phyloP scores from a whole-genome alignment of 2,329 filamentous ascomycete species.

The Exutisphaerella laricina region DNA sequence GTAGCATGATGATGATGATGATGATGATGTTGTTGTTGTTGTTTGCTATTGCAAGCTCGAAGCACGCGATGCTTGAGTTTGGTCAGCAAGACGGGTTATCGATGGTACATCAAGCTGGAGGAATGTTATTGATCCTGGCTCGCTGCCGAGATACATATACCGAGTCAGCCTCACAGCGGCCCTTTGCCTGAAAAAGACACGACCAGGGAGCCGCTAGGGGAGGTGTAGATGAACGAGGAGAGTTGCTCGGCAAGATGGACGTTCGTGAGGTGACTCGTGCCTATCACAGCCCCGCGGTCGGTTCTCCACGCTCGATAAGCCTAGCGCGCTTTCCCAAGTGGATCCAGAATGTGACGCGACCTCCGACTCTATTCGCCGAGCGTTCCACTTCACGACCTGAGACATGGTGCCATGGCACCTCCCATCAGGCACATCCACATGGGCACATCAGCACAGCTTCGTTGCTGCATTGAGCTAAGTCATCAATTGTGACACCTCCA shows the following conservation, averaged over 20 bases:
- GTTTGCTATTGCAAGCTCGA: constrained; percentile 2
- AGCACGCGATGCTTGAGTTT: constrained; percentile 2
- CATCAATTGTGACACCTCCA: background rate
- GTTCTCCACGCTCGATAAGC: background rate
- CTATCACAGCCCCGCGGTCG: background rate
- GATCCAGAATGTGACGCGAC: no score
- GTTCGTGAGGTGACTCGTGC: background rate
- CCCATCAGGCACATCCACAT: background rate
- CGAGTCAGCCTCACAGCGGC: no score
- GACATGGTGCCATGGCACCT: no score
- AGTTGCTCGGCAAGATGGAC: background rate
- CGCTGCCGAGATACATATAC: no score
- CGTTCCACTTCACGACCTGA: no score
- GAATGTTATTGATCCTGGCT: no score
- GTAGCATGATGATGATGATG: constrained; percentile 22
- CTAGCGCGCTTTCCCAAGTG: no score
- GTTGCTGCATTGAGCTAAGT: constrained; percentile 1
- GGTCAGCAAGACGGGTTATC: constrained; percentile 3
- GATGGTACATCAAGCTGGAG: constrained; percentile 2
- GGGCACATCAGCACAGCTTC: background rate
- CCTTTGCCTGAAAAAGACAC: background rate
- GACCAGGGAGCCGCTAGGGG: background rate
- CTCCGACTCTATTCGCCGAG: no score
- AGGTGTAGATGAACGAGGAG: background rate
- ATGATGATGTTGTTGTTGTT: no score